Percentiles rank a stretch among this genome's conserved stretches.
These are phyloP conservation scores for Stephania yunnanensis DNA, from an alignment of 164 flowering plant genomes.

Conservation along the genomic window DNA sequence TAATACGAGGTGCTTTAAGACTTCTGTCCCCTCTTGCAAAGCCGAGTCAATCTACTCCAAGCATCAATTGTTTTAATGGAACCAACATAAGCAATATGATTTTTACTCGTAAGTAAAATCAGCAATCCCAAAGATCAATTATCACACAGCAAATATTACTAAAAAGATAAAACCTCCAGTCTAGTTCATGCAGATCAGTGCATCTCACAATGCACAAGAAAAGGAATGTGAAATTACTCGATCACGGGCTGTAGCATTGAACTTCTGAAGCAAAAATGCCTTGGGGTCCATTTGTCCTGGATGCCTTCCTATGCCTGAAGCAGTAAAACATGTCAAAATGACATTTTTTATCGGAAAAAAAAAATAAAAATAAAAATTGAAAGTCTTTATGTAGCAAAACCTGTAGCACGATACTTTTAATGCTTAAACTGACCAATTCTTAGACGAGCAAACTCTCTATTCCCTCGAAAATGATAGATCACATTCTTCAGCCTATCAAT, in stretches of 20 bases:
- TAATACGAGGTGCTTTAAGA: slow-evolving; percentile 46
- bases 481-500: slow-evolving; percentile 68
- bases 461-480: slow-evolving; percentile 78
- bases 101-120: neutral
- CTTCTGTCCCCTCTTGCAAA: slow-evolving; percentile 63
- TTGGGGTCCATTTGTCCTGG: slow-evolving; percentile 99
- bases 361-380: neutral
- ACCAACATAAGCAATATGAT: neutral
- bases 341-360: too few species aligned
- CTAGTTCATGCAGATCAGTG: neutral
- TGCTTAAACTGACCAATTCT: slow-evolving; percentile 64
- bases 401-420: neutral
- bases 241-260: slow-evolving; percentile 62
- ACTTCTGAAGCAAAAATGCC: slow-evolving; percentile 90
- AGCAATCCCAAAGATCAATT: neutral
- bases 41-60: slow-evolving; percentile 60
- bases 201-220: neutral
- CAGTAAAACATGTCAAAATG: neutral
- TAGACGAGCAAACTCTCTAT: slow-evolving; percentile 76
- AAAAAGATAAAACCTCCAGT: neutral
- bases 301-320: slow-evolving; percentile 81
- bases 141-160: neutral
- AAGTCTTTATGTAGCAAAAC: neutral
- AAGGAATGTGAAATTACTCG: slow-evolving; percentile 39
- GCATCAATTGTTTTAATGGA: neutral